These are phyloP conservation scores for Fraxinus sp. DNA, from an alignment of 305 asterid species.

Conservation along the genomic window DNA sequence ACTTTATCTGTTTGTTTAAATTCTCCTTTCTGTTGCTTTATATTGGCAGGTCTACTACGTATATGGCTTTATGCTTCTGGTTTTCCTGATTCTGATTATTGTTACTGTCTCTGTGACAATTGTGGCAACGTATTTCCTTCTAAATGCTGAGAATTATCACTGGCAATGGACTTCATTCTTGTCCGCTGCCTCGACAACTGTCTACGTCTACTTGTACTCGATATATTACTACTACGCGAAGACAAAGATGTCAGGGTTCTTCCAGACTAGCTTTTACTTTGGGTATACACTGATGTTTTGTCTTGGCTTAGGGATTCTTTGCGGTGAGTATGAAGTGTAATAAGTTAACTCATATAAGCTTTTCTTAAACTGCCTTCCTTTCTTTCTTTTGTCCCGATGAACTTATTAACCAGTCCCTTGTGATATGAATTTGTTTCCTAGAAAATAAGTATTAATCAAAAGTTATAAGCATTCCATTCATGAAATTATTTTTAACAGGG, in stretches of 20 bases:
- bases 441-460: background rate
- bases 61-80: constrained; percentile 65
- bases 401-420: background rate
- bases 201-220: constrained; percentile 58
- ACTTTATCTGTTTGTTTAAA: background rate
- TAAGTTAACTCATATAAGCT: background rate
- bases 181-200: constrained; percentile 61
- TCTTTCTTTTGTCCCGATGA: background rate
- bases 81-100: constrained; percentile 56
- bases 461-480: background rate
- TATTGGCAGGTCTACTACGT: constrained; percentile 60
- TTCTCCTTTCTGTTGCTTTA: background rate
- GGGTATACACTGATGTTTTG: constrained; percentile 67
- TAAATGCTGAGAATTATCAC: constrained; percentile 67
- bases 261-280: constrained; percentile 64
- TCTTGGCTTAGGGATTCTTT: constrained; percentile 61
- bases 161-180: constrained; percentile 75
- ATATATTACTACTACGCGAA: constrained; percentile 54
- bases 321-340: constrained; percentile 39
- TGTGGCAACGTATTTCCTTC: constrained; percentile 62
- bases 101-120: constrained; percentile 64
- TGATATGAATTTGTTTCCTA: background rate
- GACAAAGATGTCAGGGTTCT: constrained; percentile 69
- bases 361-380: background rate
- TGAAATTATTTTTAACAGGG: background rate